Evolutionary conservation across 2,329 filamentous ascomycete genomes (phyloP), one percentile per base, ranked within the genome.

Genomic region (Alternaria burnsii): DNA sequence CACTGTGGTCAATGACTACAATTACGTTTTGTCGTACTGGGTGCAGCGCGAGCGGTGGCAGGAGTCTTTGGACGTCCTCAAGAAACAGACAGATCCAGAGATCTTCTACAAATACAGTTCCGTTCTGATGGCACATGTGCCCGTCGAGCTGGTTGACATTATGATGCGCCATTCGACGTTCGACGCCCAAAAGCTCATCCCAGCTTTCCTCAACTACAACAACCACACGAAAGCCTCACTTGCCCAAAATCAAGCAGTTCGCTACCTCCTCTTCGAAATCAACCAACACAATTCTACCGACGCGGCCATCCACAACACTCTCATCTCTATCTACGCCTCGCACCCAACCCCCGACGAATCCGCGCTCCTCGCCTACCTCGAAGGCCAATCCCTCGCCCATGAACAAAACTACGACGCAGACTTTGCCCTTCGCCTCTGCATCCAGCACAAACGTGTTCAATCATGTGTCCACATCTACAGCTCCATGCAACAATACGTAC

Each of bases 381-480:
- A 97, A 78, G 90, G 91, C 0, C 94, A 99, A 79, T 92, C 92
- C 0, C 75, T 79, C 30, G 79, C 81, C 30, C 89, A 92, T 52
- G 91, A 95, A 72, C 91, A 92, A 46, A 87, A 88, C 46, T 99
- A 96, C 77, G 95, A 99, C 75, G 92, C 93, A 3, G 95, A 99
- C 78, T 99, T 99, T 79, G 95, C 95, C 1, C 88, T 99, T 30
- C 91, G 95, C 12, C 86, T 98, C 12, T 99, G 95, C 80, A 98
- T 99, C 67, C 91, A 97, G 71, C 89, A 99, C 79, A 89, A 94
- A 68, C 91, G 95, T 44, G 94, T 97, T 1, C 89, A 97, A 65
- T 96, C 93, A 14, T 97, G 94, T 74, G 94, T 98, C 5, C 94
- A 98, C 78, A 97, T 99, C 64, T 99, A 98, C 82, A 97, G 91